Evolutionary conservation across 2,329 filamentous ascomycete genomes (phyloP).

Genomic region (Apiospora aurea): DNA sequence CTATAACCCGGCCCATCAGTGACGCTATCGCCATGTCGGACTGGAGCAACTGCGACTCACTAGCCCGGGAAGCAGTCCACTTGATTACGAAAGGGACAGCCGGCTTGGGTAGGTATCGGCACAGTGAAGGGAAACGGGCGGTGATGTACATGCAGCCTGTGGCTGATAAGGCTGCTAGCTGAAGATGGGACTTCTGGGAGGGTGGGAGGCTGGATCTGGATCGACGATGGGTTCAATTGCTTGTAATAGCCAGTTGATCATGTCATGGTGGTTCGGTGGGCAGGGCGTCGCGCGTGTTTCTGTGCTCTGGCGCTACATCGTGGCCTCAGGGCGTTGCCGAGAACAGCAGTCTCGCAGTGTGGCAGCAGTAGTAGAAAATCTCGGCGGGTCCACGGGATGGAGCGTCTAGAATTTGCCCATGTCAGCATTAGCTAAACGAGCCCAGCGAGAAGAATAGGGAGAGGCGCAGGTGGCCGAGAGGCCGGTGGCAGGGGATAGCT

Average conservation of each 20-base stretch:
- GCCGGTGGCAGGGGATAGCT: not conserved
- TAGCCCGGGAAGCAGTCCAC: not conserved
- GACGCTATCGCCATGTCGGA: constrained; percentile 14
- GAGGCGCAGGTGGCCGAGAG: not conserved
- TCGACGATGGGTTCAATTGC: constrained; percentile 17
- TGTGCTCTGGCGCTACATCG: not conserved
- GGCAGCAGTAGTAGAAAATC: not conserved
- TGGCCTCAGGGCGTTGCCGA: constrained; percentile 12
- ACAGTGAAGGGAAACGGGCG: not conserved
- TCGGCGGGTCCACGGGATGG: constrained; percentile 15
- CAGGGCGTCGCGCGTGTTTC: constrained; percentile 3
- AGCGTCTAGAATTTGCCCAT: constrained; percentile 9
- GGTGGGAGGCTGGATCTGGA: constrained; percentile 13
- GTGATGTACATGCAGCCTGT: not conserved
- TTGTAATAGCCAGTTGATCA: constrained; percentile 17
- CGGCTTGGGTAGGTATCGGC: not conserved
- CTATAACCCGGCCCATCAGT: constrained; percentile 11
- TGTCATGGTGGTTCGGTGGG: constrained; percentile 17
- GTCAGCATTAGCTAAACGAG: not conserved
- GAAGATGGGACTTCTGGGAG: not conserved
- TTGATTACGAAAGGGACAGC: not conserved
- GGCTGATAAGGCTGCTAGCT: constrained; percentile 18
- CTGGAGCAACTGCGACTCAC: constrained; percentile 1
- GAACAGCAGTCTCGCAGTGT: not conserved
- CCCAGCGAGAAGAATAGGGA: not conserved